These are phyloP conservation scores for Kodamaea anthophila DNA, from an alignment of 1,139 yeast species.

Conservation along the genomic window DNA sequence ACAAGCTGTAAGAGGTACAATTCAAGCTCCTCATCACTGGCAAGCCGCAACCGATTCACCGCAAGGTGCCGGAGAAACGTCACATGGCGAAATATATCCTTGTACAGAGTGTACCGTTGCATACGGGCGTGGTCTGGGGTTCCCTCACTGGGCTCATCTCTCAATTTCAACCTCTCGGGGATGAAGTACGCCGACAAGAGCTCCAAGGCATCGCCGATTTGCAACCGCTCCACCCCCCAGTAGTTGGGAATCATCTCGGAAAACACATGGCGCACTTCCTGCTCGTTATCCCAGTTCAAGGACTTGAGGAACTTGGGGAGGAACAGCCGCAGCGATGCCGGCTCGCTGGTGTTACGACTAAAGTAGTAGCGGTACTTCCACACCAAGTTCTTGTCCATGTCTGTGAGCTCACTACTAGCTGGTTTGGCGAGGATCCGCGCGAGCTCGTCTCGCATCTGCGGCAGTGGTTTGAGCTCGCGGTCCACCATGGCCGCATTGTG, in stretches of 20 bases:
- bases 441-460: conserved; percentile 72
- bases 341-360: conserved; percentile 48
- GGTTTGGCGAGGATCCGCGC: conserved; percentile 66
- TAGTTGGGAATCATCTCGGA: conserved; percentile 43
- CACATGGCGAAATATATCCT: conserved; percentile 30
- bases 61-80: conserved; percentile 69
- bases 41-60: conserved; percentile 72
- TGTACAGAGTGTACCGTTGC: no score
- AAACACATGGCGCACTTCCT: conserved; percentile 74
- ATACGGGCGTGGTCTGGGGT: conserved; percentile 28
- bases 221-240: conserved; percentile 62
- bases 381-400: conserved; percentile 78
- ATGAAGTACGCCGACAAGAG: conserved; percentile 68
- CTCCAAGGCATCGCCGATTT: conserved; percentile 90
- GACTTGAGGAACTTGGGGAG: conserved; percentile 82
- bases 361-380: conserved; percentile 92
- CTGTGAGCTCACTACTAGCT: conserved; percentile 74
- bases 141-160: conserved; percentile 14
- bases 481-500: conserved; percentile 74
- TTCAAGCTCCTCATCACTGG: conserved; percentile 73
- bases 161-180: conserved; percentile 29
- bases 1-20: conserved; percentile 84
- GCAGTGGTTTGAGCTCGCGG: conserved; percentile 82
- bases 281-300: conserved; percentile 81
- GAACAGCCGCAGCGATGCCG: conserved; percentile 42